phyloP scores from a whole-genome alignment of 495 filamentous ascomycete genomes.

The Apiosordaria backusii region DNA sequence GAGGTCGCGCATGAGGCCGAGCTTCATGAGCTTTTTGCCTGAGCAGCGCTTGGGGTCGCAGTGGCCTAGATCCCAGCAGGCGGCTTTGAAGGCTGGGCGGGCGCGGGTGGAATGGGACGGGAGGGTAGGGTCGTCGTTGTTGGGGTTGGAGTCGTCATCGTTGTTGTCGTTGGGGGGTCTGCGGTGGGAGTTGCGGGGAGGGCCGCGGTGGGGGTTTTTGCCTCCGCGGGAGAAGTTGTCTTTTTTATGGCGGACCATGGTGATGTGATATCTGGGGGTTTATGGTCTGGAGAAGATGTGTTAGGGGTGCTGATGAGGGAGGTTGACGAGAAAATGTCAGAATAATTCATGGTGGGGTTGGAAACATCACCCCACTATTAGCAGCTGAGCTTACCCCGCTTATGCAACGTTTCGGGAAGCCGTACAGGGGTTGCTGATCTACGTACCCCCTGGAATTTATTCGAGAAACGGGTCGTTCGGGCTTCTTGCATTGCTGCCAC shows the following conservation, averaged over 20 bases:
- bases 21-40: slow-evolving; percentile 85
- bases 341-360: slow-evolving; percentile 10
- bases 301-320: background rate
- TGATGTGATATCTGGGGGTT: background rate
- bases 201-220: slow-evolving; percentile 52
- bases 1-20: slow-evolving; percentile 90
- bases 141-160: slow-evolving; percentile 28
- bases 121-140: background rate
- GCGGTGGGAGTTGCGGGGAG: slow-evolving; percentile 35
- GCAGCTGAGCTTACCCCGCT: slow-evolving; percentile 13
- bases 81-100: slow-evolving; percentile 71
- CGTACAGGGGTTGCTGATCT: background rate
- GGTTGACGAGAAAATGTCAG: background rate
- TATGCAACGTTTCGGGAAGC: slow-evolving; percentile 17
- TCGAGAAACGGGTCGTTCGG: slow-evolving; percentile 15
- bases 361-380: slow-evolving; percentile 7
- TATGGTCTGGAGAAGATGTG: background rate
- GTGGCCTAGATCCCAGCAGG: slow-evolving; percentile 96
- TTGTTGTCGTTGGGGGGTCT: slow-evolving; percentile 29
- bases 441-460: slow-evolving; percentile 16
- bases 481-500: background rate
- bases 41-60: slow-evolving; percentile 97
- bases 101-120: slow-evolving; percentile 42
- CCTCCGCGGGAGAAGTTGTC: slow-evolving; percentile 65
- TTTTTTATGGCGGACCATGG: slow-evolving; percentile 93